Evolutionary conservation across 805 yeast genomes (phyloP).

Genomic region (Cyberlindnera suaveolens): DNA sequence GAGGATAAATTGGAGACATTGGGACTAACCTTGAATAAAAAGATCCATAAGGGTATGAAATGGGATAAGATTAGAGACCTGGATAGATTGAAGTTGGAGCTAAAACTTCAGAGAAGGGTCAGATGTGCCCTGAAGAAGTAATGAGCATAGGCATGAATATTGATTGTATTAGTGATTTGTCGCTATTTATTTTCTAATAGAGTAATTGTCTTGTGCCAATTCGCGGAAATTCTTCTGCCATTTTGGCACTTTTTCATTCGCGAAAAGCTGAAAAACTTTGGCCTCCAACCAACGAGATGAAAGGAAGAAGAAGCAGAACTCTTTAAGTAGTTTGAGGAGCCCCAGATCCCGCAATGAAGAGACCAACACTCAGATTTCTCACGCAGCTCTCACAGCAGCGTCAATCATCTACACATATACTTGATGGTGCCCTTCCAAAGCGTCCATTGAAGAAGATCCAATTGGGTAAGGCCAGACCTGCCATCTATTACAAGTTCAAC

Average conservation of each 20-base stretch:
- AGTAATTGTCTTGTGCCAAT: too few relatives aligned
- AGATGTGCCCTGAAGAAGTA: slow-evolving; percentile 13
- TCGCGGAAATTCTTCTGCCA: too few relatives aligned
- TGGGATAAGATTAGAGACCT: slow-evolving; percentile 35
- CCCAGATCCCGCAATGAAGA: background rate
- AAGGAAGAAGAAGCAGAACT: too few relatives aligned
- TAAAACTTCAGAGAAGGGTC: slow-evolving; percentile 40
- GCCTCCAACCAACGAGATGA: too few relatives aligned
- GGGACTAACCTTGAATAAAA: slow-evolving; percentile 36
- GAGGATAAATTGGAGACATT: slow-evolving; percentile 28
- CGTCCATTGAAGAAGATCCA: slow-evolving; percentile 66
- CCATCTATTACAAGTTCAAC: slow-evolving; percentile 86
- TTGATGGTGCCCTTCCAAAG: slow-evolving; percentile 27
- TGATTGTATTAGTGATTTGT: too few relatives aligned
- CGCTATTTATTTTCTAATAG: too few relatives aligned
- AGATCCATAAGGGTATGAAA: slow-evolving; percentile 33
- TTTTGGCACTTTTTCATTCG: too few relatives aligned
- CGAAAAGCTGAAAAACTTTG: too few relatives aligned
- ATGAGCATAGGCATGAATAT: too few relatives aligned
- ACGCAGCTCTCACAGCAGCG: slow-evolving; percentile 3
- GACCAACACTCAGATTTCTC: background rate
- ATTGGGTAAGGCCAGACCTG: slow-evolving; percentile 87
- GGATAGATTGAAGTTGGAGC: slow-evolving; percentile 40
- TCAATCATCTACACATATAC: slow-evolving; percentile 9
- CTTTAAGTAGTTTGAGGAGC: too few relatives aligned